Conservation (phyloP, 176 grass and related monocot species). For the Carex cristatella region DNA sequence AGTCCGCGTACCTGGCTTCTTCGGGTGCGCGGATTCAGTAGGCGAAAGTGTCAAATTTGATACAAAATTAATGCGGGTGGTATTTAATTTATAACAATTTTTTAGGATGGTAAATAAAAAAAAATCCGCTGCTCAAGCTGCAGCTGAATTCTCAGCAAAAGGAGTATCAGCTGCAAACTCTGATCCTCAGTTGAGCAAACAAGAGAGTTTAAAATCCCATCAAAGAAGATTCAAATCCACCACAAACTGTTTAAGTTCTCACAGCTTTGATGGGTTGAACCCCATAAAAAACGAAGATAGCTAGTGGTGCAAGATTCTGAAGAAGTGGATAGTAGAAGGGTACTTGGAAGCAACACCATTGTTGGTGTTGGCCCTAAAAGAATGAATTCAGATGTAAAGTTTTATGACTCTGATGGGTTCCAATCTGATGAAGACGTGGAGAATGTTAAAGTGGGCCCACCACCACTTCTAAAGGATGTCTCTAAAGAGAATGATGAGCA, state of each 20-base stretch:
- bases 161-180: constrained; percentile 69
- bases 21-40: no score
- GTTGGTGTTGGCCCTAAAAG: constrained; percentile 23
- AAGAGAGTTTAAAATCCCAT: constrained; percentile 35
- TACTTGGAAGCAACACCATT: constrained; percentile 29
- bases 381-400: constrained; percentile 59
- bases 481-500: constrained; percentile 22
- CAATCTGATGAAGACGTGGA: constrained; percentile 41
- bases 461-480: constrained; percentile 21
- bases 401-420: constrained; percentile 70
- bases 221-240: constrained; percentile 32
- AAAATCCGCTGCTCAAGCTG: constrained; percentile 48
- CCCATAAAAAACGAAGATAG: constrained; percentile 32
- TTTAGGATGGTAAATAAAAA: no score
- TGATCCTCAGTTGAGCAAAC: constrained; percentile 51
- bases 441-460: constrained; percentile 31
- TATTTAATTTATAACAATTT: no score
- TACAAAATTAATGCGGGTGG: no score
- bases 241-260: constrained; percentile 27
- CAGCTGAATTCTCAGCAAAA: constrained; percentile 67
- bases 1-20: no score
- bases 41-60: no score
- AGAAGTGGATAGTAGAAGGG: constrained; percentile 39
- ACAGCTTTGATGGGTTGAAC: constrained; percentile 41
- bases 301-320: constrained; percentile 11